Base-by-base conservation (phyloP, 768 basidiomycete species). In the Coprinopsis strossmayeri region DNA sequence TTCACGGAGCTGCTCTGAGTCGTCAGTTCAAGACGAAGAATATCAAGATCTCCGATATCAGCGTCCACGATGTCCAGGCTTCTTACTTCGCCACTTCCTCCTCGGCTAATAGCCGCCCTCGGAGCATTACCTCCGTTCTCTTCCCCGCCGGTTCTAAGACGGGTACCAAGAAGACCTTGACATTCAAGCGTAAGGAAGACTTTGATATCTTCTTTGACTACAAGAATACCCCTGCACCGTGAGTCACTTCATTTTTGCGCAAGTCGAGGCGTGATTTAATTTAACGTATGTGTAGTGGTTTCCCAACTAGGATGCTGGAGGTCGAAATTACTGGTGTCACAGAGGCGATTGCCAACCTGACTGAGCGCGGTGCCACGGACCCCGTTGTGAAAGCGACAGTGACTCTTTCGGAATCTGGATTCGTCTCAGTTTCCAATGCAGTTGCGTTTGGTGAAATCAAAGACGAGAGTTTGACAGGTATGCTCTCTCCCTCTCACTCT, bases 11-110 rank as follows among this genome's bases (percentile, higher is more conserved):
- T 2, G 75, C 81, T 20, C 76, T 94, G 23, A 91, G 87, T 55
- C 75, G 86, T 34, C 90, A 90, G 59, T 98, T 96, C 77, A 87
- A 88, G 70, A 96, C 96, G 42, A 99, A 98, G 69, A 82, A 87
- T 57, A 87, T 97, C 63, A 87, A 90, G 52, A 74, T 97, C 25
- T 64, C 74, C 3, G 96, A 98, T 62, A 73, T 88, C 50, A 65
- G 67, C 13, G 67, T 76, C 2, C 81, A 88, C 57, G 89, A 92
- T 55, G 71, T 96, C 48, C 84, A 90, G 63, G 79, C 83, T 5
- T 82, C 85, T 12, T 91, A 91, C 61, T 75, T 79, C 21, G 79
- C 87, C 27, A 81, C 86, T 39, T 53, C 75, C 3, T 72, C 81
- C 32, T 60, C 73, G 3, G 60, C 78, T 1, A 64, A 69, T 39